phyloP scores from a whole-genome alignment of 768 basidiomycete species.

The Mycena albidolilacea region DNA sequence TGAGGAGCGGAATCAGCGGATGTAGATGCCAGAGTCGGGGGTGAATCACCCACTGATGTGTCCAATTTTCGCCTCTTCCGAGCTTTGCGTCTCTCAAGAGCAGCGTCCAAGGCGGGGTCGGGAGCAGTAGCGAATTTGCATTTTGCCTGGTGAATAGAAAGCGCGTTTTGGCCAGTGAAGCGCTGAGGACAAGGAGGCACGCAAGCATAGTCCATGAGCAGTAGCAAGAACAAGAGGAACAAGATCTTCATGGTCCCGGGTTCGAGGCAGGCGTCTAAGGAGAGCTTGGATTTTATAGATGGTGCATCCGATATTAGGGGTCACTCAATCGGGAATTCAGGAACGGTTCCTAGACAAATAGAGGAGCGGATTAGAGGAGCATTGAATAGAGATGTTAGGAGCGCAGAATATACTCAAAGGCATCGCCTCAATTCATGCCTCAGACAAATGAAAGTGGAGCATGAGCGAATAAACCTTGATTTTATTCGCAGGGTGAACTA shows the following conservation, averaged over 20 bases:
- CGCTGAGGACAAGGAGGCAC: not conserved
- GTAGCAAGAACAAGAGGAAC: not conserved
- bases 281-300: too few species aligned
- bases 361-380: too few species aligned
- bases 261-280: not conserved
- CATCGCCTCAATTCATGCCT: too few species aligned
- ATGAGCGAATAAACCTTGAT: not conserved
- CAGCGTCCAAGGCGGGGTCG: not conserved
- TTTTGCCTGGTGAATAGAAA: not conserved
- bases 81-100: not conserved
- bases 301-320: not conserved
- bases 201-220: not conserved
- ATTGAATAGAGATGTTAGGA: too few species aligned
- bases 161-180: not conserved
- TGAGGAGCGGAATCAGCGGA: not conserved
- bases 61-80: not conserved
- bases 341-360: too few species aligned
- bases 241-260: not conserved
- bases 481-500: too few species aligned
- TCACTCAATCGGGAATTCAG: not conserved
- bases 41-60: too few species aligned
- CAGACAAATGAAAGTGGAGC: not conserved
- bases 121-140: not conserved
- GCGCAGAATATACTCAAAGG: too few species aligned
- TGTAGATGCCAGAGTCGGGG: not conserved